Evolutionary conservation across 2,329 filamentous ascomycete genomes (phyloP), one percentile per base, ranked within the genome.

Genomic region (Aspergillus japonicus): DNA sequence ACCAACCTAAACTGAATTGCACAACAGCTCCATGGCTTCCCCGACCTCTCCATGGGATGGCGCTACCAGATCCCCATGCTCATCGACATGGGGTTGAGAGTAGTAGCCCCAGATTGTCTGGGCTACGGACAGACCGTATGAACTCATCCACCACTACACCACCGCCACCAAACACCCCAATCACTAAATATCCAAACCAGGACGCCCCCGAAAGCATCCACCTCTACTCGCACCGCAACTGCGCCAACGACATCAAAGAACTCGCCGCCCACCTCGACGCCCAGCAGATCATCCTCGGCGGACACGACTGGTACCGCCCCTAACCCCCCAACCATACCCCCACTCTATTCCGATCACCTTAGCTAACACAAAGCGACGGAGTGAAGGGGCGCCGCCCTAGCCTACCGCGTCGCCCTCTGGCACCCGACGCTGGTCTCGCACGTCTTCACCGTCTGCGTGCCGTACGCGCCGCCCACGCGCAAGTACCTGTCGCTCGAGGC

Each of bases 21-120:
- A 39, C 14, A 26, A 19, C 56, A 84, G 82, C 79, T 90, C 70
- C 89, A 92, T 75, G 93, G 93, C 65, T 96, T 88, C 78, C 93
- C 93, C 0, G 92, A 96, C 76, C 77, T 95, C 19, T 85, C 86
- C 8, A 87, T 92, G 71, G 92, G 89, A 71, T 98, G 94, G 94
- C 88, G 93, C 62, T 89, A 91, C 76, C 93, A 97, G 76, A 89
- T 97, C 61, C 92, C 93, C 0, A 77, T 86, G 67, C 83, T 98
- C 23, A 76, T 89, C 35, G 82, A 87, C 5, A 81, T 91, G 58
- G 89, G 89, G 23, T 85, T 94, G 65, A 86, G 89, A 58, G 91
- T 96, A 57, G 86, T 98, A 24, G 91, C 87, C 11, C 90, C 92
- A 0, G 92, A 97, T 76, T 88, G 92, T 82, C 84, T 96, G 68